A percentile compares a stretch with the other conserved stretches of the same genome.
Evolutionary conservation across 2,329 filamentous ascomycete genomes (phyloP).

Genomic region (Aspergillus quadricinctus): DNA sequence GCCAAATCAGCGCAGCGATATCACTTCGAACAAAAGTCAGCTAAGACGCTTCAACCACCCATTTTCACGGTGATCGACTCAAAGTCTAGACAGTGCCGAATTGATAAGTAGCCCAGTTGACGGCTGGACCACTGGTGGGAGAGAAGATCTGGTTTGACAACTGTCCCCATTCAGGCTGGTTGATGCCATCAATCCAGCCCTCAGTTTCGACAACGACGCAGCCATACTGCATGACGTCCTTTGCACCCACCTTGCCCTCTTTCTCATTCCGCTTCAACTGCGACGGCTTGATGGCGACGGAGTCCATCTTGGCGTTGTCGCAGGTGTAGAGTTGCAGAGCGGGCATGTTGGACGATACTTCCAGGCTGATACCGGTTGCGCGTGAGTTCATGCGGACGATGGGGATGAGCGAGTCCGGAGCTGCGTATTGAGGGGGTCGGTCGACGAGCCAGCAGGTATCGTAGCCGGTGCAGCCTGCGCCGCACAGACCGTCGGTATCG

Average conservation of each 20-base stretch:
- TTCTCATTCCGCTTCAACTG: slow-evolving; percentile 51
- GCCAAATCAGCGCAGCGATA: not conserved
- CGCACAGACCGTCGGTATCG: slow-evolving; percentile 68
- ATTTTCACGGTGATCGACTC: not conserved
- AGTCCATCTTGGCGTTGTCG: slow-evolving; percentile 65
- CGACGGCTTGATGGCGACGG: slow-evolving; percentile 39
- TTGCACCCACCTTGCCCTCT: slow-evolving; percentile 46
- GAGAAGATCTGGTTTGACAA: slow-evolving; percentile 39
- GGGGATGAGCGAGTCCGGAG: slow-evolving; percentile 32
- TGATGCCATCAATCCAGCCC: slow-evolving; percentile 92
- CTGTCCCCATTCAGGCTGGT: slow-evolving; percentile 82
- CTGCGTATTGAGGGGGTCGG: slow-evolving; percentile 33
- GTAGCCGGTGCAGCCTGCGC: slow-evolving; percentile 77
- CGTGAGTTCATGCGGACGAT: slow-evolving; percentile 63
- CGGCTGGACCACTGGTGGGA: slow-evolving; percentile 34
- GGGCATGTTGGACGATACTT: slow-evolving; percentile 77
- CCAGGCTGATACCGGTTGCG: slow-evolving; percentile 73
- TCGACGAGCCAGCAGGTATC: slow-evolving; percentile 56
- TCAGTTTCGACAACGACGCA: slow-evolving; percentile 89
- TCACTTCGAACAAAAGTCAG: not conserved
- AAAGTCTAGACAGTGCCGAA: slow-evolving; percentile 36
- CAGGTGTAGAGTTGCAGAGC: slow-evolving; percentile 88
- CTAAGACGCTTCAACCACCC: not conserved
- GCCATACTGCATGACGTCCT: slow-evolving; percentile 61
- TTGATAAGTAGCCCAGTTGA: slow-evolving; percentile 43